These are phyloP conservation scores for Neurospora sp. DNA, from an alignment of 2,329 filamentous ascomycete species.

Conservation along the genomic window DNA sequence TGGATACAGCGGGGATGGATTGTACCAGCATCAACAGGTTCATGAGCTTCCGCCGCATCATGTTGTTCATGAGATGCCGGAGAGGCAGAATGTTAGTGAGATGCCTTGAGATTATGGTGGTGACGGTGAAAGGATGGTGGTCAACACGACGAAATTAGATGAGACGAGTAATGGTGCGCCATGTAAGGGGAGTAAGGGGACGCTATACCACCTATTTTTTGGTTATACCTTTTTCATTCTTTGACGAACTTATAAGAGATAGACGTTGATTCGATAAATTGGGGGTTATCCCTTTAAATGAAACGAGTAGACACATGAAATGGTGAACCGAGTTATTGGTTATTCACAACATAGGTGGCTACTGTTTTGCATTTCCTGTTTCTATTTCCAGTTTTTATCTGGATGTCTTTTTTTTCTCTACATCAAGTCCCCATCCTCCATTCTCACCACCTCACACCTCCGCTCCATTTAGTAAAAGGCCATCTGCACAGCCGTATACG, in stretches of 20 bases:
- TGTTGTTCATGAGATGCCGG: neutral
- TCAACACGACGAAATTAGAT: neutral
- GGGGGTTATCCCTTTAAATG: neutral
- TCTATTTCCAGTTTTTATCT: neutral
- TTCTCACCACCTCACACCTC: slow-evolving; percentile 8
- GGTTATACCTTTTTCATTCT: neutral
- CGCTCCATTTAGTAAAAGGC: slow-evolving; percentile 22
- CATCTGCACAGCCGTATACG: slow-evolving; percentile 27
- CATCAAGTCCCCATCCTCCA: neutral
- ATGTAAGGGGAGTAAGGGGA: neutral
- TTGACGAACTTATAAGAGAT: neutral
- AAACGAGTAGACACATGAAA: neutral
- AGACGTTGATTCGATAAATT: neutral
- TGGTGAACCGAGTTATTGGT: neutral
- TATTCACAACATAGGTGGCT: too few relatives aligned
- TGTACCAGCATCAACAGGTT: neutral
- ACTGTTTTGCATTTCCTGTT: neutral
- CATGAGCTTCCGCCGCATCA: neutral
- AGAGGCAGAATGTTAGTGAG: neutral
- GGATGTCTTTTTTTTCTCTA: too few relatives aligned
- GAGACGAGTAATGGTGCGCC: neutral
- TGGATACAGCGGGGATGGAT: neutral
- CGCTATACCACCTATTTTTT: neutral
- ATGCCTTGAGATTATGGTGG: neutral
- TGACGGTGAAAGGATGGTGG: neutral